phyloP scores from a whole-genome alignment of 2,329 filamentous ascomycete genomes.

The Hirsutella thompsonii region DNA sequence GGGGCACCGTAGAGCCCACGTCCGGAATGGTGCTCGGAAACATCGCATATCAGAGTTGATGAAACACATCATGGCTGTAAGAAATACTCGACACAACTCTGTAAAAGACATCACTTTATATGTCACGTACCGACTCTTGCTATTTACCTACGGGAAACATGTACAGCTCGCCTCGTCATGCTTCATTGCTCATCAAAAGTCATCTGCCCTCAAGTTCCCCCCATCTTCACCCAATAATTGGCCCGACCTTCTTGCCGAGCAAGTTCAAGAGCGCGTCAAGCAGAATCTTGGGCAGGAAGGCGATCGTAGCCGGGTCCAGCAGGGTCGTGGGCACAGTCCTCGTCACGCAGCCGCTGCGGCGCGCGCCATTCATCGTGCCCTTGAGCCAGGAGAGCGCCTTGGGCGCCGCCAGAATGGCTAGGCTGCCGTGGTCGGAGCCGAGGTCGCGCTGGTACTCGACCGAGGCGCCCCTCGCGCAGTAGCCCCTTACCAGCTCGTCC shows the following conservation, averaged over 20 bases:
- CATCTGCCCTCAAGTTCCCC: background rate
- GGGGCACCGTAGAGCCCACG: no score
- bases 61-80: no score
- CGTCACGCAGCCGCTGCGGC: slow-evolving; percentile 1
- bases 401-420: slow-evolving; percentile 6
- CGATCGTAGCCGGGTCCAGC: slow-evolving; percentile 5
- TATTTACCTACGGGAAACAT: no score
- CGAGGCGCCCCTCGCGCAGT: slow-evolving; percentile 25
- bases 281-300: slow-evolving; percentile 6
- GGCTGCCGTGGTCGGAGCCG: slow-evolving; percentile 22
- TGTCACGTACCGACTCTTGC: no score
- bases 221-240: slow-evolving; percentile 2
- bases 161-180: no score
- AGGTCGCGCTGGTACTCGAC: slow-evolving; percentile 31
- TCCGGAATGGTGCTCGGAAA: no score
- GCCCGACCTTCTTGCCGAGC: slow-evolving; percentile 5
- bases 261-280: slow-evolving; percentile 6
- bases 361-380: slow-evolving; percentile 4
- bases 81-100: no score
- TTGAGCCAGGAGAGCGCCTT: slow-evolving; percentile 9
- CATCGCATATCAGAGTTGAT: no score
- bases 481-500: slow-evolving; percentile 26
- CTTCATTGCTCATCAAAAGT: no score
- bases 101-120: no score
- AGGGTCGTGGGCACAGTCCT: slow-evolving; percentile 5